Evolutionary conservation across 2,329 filamentous ascomycete species (phyloP).

Genomic region (Calonectria montana): DNA sequence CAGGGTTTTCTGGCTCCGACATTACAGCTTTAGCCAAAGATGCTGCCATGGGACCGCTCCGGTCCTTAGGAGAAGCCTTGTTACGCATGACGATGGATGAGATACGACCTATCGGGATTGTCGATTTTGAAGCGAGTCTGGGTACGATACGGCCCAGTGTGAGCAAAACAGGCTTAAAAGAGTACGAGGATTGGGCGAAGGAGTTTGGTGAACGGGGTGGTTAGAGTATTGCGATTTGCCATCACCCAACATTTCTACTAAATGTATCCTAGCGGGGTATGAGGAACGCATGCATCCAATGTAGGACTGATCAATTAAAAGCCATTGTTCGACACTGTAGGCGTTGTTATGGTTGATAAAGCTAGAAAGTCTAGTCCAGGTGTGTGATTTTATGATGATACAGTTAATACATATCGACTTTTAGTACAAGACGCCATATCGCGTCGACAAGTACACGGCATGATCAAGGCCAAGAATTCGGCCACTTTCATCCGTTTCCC

Average conservation of each 20-base stretch:
- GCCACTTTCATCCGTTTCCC: constrained; percentile 3
- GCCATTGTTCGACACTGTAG: not conserved
- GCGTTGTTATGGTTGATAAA: not conserved
- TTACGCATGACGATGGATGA: constrained; percentile 94
- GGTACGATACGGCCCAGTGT: constrained; percentile 90
- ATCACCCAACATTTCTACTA: constrained; percentile 20
- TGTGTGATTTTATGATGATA: constrained; percentile 33
- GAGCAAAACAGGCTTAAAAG: constrained; percentile 82
- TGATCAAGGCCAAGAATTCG: constrained; percentile 33
- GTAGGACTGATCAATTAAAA: not conserved
- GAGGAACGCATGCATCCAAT: not conserved
- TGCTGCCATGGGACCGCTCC: constrained; percentile 94
- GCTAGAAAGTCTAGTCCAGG: not conserved
- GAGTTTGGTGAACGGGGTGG: constrained; percentile 94
- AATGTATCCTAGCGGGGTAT: constrained; percentile 25
- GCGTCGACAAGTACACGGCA: constrained; percentile 19
- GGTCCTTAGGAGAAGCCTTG: constrained; percentile 89
- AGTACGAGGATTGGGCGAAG: constrained; percentile 94
- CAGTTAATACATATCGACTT: constrained; percentile 28
- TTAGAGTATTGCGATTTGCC: constrained; percentile 50
- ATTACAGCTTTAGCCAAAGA: constrained; percentile 98
- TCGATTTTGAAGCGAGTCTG: constrained; percentile 88
- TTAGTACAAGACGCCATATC: constrained; percentile 24
- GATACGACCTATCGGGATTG: constrained; percentile 85
- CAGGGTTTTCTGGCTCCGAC: constrained; percentile 97